phyloP scores from a whole-genome alignment of 495 filamentous ascomycete species.

The Pyrenula aspistea region DNA sequence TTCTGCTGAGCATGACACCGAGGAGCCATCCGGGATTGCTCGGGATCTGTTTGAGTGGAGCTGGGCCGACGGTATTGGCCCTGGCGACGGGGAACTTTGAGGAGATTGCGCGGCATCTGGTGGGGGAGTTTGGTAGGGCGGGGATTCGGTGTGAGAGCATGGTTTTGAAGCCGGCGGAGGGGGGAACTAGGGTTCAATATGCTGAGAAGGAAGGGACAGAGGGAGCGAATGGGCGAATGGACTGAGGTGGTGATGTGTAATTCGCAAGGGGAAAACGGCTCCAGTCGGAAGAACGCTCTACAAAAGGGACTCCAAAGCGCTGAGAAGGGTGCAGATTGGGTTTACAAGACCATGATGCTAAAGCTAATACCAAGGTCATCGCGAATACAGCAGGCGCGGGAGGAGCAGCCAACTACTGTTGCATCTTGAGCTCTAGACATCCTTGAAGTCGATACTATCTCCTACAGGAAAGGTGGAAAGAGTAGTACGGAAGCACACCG shows the following conservation, averaged over 20 bases:
- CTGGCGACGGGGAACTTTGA: conserved; percentile 81
- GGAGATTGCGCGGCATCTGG: conserved; percentile 66
- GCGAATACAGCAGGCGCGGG: no score
- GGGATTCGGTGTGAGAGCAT: conserved; percentile 76
- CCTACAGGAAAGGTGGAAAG: no score
- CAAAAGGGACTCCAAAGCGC: no score
- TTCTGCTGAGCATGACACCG: conserved; percentile 76
- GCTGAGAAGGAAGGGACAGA: neutral
- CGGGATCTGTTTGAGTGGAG: conserved; percentile 86
- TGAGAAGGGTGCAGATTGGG: no score
- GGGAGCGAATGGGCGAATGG: neutral
- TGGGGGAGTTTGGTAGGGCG: conserved; percentile 52
- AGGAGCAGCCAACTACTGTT: no score
- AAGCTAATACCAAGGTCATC: no score
- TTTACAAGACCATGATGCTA: no score
- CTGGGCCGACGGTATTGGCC: conserved; percentile 87
- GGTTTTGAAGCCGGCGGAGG: conserved; percentile 75
- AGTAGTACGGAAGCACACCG: no score
- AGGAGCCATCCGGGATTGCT: conserved; percentile 74
- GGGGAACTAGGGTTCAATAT: conserved; percentile 53
- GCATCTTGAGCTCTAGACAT: no score
- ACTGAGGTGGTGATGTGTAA: neutral
- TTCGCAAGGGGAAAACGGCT: neutral
- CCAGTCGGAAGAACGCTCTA: no score
- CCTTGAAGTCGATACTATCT: no score